A percentile compares a stretch with the other conserved stretches of the same genome.
These are phyloP conservation scores for Mycena haematopus DNA, from an alignment of 768 basidiomycete genomes.

Conservation along the genomic window DNA sequence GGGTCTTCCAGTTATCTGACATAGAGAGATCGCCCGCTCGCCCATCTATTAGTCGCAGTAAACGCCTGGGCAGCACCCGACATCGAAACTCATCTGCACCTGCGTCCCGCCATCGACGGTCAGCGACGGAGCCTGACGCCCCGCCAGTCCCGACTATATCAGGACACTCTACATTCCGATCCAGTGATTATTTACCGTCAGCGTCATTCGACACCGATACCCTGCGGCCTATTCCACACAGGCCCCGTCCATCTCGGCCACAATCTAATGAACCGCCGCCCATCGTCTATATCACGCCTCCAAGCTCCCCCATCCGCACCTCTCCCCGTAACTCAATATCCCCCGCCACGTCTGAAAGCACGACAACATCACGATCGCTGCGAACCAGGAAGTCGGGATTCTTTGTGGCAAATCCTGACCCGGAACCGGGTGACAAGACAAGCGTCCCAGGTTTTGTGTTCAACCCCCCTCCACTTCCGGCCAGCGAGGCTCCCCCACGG, in stretches of 20 bases:
- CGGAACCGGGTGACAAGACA: constrained; percentile 29
- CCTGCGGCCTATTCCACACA: background rate
- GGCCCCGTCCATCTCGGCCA: constrained; percentile 12
- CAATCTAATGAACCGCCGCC: constrained; percentile 34
- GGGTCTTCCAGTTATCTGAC: constrained; percentile 44
- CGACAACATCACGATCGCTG: constrained; percentile 21
- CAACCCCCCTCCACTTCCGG: constrained; percentile 40
- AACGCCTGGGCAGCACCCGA: constrained; percentile 3
- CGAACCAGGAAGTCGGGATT: constrained; percentile 33
- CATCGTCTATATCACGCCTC: constrained; percentile 42
- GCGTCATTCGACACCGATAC: constrained; percentile 14
- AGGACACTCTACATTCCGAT: constrained; percentile 10
- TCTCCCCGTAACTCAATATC: constrained; percentile 29
- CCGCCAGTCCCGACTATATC: constrained; percentile 19
- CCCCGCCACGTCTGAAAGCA: constrained; percentile 31
- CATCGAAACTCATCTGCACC: constrained; percentile 30
- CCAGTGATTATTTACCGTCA: constrained; percentile 9
- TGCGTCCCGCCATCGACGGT: constrained; percentile 24
- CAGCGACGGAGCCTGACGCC: constrained; percentile 9
- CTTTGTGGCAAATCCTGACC: constrained; percentile 41
- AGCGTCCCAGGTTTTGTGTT: constrained; percentile 27
- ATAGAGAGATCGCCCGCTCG: constrained; percentile 24
- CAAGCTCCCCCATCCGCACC: constrained; percentile 33
- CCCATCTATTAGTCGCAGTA: background rate
- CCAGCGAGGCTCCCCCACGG: background rate